Conservation (phyloP, 345 rosid genomes). For the Odontarrhena argentea region DNA sequence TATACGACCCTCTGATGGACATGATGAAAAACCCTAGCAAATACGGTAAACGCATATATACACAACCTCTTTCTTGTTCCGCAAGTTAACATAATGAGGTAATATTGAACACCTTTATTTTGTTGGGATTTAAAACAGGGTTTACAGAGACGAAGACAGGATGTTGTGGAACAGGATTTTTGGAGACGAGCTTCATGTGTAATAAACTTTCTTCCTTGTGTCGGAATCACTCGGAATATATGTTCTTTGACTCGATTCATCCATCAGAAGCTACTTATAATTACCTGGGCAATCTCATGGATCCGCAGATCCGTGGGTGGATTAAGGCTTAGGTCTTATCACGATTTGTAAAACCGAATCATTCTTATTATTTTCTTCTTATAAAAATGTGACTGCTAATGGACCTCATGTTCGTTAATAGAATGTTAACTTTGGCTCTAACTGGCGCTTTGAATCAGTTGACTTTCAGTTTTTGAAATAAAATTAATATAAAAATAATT, state of each 20-base stretch:
- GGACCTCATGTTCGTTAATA: background rate
- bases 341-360: background rate
- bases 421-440: background rate
- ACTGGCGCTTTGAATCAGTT: background rate
- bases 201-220: slow-evolving; percentile 43
- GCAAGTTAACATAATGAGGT: background rate
- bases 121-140: slow-evolving; percentile 37
- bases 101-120: background rate
- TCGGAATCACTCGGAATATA: slow-evolving; percentile 37
- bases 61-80: slow-evolving; percentile 5
- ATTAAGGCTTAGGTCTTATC: slow-evolving; percentile 17
- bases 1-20: slow-evolving; percentile 45
- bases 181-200: slow-evolving; percentile 48
- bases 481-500: background rate
- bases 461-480: background rate
- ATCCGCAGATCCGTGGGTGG: slow-evolving; percentile 16
- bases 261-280: slow-evolving; percentile 49
- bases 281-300: slow-evolving; percentile 16
- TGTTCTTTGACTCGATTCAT: slow-evolving; percentile 61
- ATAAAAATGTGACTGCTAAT: background rate
- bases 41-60: slow-evolving; percentile 39
- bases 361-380: background rate
- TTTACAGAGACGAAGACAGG: slow-evolving; percentile 47
- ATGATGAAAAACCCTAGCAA: slow-evolving; percentile 50
- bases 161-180: slow-evolving; percentile 53